Percentiles rank a stretch among this genome's conserved stretches.
phyloP scores from a whole-genome alignment of 2,329 filamentous ascomycete genomes.

The Fusarium miscanthi region DNA sequence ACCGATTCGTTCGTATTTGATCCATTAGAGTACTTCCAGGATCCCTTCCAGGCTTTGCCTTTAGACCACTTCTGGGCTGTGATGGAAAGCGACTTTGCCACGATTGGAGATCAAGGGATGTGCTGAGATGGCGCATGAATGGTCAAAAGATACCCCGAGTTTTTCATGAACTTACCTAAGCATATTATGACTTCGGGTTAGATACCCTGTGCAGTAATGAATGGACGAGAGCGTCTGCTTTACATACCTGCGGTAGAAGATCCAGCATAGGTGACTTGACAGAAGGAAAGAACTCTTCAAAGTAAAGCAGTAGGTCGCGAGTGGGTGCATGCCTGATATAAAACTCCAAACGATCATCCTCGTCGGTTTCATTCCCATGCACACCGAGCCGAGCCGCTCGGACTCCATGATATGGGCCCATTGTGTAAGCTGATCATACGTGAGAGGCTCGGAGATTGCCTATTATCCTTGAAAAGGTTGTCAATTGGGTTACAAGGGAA shows the following conservation, averaged over 20 bases:
- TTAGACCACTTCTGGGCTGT: slow-evolving; percentile 43
- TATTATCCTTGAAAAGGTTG: neutral
- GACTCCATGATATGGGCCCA: neutral
- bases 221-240: neutral
- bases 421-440: neutral
- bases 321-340: neutral
- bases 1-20: slow-evolving; percentile 19
- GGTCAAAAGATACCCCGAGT: neutral
- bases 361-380: neutral
- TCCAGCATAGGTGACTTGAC: neutral
- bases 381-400: slow-evolving; percentile 19
- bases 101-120: slow-evolving; percentile 20
- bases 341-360: neutral
- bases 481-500: neutral
- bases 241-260: neutral
- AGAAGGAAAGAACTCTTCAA: rapidly evolving
- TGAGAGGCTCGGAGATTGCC: neutral
- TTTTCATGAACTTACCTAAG: neutral
- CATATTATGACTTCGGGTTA: neutral
- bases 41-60: slow-evolving; percentile 41
- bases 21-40: slow-evolving; percentile 34
- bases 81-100: slow-evolving; percentile 36
- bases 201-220: slow-evolving; percentile 1
- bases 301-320: rapidly evolving
- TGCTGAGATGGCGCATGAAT: neutral